Evolutionary conservation across 176 grass and related monocot genomes (phyloP), one percentile per base, ranked within the genome.

Genomic region (Hyparrhenia diplandra): DNA sequence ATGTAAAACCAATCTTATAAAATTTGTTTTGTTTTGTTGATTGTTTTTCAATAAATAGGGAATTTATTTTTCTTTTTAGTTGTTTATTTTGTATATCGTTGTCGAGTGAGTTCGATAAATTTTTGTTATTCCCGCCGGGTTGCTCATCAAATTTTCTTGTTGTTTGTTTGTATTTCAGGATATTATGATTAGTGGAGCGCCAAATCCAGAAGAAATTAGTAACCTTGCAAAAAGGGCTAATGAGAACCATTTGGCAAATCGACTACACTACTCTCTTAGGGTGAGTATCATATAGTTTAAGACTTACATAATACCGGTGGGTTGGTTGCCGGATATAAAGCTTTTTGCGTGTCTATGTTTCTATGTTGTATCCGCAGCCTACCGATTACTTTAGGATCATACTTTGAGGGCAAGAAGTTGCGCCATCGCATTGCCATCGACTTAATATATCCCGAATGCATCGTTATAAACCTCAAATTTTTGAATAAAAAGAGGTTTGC

Each of bases 331-430:
- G n/a, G 32, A 55, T 25, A 77, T 72, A n/a, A n/a, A 71, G 40
- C 41, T 34, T 85, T 79, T 73, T 89, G 82, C 74, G 90, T n/a
- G 78, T 79, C 4, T 93, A 93, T 42, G 8, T 74, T 67, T 90
- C 88, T 45, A 63, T 90, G 74, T 79, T 93, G 64, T 93, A 93
- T 90, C 79, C 90, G 27, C 78, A 88, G 16, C 64, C 91, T 87
- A 10, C 91, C 91, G 36, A 31, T 29, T 84, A 87, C 47, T 93
- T 93, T 67, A 93, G 41, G 65, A 90, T 93, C 74, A 76, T 85
- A 47, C 85, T 93, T 63, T n/a, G 91, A 10, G 88, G 85, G 39
- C 35, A 54, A 71, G 85, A 87, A 74, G 82, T 90, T 57, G 75
- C 82, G 34, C 51, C 85, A 88, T 29, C 61, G 34, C 23, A 90